Conservation (phyloP, 768 basidiomycete genomes). For the Lactarius psammicola region DNA sequence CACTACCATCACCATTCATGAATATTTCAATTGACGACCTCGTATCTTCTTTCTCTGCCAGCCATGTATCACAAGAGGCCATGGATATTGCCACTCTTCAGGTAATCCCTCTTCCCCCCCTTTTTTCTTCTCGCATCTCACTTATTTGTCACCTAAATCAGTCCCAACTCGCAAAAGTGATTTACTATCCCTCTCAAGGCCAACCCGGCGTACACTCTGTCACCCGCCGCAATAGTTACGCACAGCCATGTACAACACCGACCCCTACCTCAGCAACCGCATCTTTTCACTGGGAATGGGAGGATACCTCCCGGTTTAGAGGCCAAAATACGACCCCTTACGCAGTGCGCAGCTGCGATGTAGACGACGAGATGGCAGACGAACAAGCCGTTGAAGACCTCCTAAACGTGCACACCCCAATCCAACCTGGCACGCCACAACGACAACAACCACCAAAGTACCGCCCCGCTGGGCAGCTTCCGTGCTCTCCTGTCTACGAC, state of each 20-base stretch:
- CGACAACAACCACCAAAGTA: slow-evolving; percentile 16
- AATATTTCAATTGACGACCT: slow-evolving; percentile 51
- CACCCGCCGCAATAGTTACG: slow-evolving; percentile 37
- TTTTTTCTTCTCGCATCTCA: neutral
- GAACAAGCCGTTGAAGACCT: slow-evolving; percentile 47
- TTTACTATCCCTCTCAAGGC: slow-evolving; percentile 38
- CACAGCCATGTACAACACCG: slow-evolving; percentile 44
- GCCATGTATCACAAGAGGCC: slow-evolving; percentile 55
- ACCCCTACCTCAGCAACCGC: slow-evolving; percentile 38
- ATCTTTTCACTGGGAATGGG: slow-evolving; percentile 35
- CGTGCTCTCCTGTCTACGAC: slow-evolving; percentile 14
- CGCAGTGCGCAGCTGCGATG: slow-evolving; percentile 26
- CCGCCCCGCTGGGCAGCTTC: slow-evolving; percentile 28
- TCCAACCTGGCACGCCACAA: slow-evolving; percentile 8
- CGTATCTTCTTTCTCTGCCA: slow-evolving; percentile 45
- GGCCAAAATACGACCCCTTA: slow-evolving; percentile 10
- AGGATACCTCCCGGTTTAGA: slow-evolving; percentile 15
- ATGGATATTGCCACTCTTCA: slow-evolving; percentile 49
- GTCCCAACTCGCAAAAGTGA: slow-evolving; percentile 49
- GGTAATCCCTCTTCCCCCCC: slow-evolving; percentile 36
- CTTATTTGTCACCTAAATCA: slow-evolving; percentile 27
- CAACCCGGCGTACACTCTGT: slow-evolving; percentile 29
- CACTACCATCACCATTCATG: slow-evolving; percentile 35
- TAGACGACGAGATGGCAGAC: slow-evolving; percentile 45
- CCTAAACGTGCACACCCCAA: slow-evolving; percentile 38